These are phyloP conservation scores for Coemansia sp. DNA, from an alignment of 192 early-diverging fungal species.

Conservation along the genomic window DNA sequence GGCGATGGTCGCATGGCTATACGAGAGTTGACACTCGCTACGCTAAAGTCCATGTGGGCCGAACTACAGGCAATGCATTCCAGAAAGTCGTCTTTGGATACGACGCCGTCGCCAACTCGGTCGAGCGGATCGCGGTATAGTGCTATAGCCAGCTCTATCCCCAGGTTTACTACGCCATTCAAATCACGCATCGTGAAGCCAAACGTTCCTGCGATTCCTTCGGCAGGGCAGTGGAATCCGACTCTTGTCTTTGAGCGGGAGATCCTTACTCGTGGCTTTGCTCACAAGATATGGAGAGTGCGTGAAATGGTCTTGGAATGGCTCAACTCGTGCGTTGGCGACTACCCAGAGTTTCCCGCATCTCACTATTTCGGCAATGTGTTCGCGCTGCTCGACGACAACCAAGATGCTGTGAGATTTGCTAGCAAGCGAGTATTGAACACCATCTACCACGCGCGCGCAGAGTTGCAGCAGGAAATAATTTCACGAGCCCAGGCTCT, in stretches of 20 bases:
- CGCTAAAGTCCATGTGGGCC: constrained; percentile 38
- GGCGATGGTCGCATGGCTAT: constrained; percentile 49
- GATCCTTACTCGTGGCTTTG: constrained; percentile 44
- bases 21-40: constrained; percentile 43
- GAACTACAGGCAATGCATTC: constrained; percentile 17
- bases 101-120: constrained; percentile 16
- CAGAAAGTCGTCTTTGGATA: constrained; percentile 14
- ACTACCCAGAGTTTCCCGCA: constrained; percentile 39
- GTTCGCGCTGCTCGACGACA: constrained; percentile 46
- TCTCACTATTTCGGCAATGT: constrained; percentile 25
- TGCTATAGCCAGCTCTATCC: constrained; percentile 23
- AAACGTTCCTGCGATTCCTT: constrained; percentile 12
- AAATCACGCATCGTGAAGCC: constrained; percentile 25
- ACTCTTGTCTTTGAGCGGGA: constrained; percentile 41
- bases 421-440: constrained; percentile 45
- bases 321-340: constrained; percentile 34
- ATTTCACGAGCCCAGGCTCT: constrained; percentile 24
- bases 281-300: constrained; percentile 50
- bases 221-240: constrained; percentile 36
- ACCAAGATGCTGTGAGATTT: constrained; percentile 51
- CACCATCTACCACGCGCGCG: constrained; percentile 42
- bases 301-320: constrained; percentile 53
- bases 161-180: constrained; percentile 23
- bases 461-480: constrained; percentile 44
- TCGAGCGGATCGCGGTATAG: constrained; percentile 12